phyloP scores from a whole-genome alignment of 2,329 filamentous ascomycete species.

The Colletotrichum lindemuthianum region DNA sequence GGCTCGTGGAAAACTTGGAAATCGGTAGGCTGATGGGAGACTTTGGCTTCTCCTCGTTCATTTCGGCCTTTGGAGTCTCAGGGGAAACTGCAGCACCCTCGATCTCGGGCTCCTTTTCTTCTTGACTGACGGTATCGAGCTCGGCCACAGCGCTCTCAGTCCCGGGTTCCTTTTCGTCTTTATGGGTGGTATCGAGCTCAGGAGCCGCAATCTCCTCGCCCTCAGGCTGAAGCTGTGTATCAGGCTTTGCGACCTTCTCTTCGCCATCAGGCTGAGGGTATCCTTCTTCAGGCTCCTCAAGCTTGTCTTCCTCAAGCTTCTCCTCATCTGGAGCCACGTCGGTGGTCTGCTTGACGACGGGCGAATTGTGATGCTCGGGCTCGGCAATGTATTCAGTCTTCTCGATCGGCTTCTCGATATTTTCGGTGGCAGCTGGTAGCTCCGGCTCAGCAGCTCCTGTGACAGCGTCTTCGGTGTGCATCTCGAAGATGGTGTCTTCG shows the following conservation, averaged over 20 bases:
- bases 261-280: background rate
- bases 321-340: slow-evolving; percentile 5
- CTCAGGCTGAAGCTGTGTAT: too few species aligned
- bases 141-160: too few species aligned
- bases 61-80: slow-evolving; percentile 12
- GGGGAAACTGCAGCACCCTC: slow-evolving; percentile 6
- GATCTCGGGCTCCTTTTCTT: slow-evolving; percentile 7
- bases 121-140: background rate
- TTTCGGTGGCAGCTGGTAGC: background rate
- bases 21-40: slow-evolving; percentile 26
- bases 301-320: background rate
- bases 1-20: slow-evolving; percentile 35
- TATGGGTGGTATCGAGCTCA: too few species aligned
- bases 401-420: slow-evolving; percentile 21
- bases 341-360: slow-evolving; percentile 28
- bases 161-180: too few species aligned
- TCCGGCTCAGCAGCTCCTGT: background rate
- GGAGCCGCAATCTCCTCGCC: too few species aligned
- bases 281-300: background rate
- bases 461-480: background rate
- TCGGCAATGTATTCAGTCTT: slow-evolving; percentile 41
- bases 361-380: slow-evolving; percentile 27
- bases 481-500: background rate
- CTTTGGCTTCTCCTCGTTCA: slow-evolving; percentile 20
- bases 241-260: too few species aligned